Evolutionary conservation across 1,284 basidiomycete species (phyloP), one percentile per base, ranked within the genome.

Genomic region (Takashimella tepidaria): DNA sequence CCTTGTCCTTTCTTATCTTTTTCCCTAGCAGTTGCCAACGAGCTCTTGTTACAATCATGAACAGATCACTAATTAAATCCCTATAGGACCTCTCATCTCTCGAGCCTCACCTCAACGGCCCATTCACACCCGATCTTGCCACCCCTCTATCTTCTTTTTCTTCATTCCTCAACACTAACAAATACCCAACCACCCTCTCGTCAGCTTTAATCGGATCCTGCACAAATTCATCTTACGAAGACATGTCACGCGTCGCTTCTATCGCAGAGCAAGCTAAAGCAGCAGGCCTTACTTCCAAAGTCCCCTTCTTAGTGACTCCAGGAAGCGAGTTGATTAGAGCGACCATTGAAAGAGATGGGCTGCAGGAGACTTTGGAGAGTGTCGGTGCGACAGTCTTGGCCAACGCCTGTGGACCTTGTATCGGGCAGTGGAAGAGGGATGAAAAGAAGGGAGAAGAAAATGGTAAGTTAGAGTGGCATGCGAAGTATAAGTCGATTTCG

Each of bases 371-470:
- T 43, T 78, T 98, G 40, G 82, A 93, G 71, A 84, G 84, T 61
- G 89, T 97, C 47, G 95, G 95, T 26, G 69, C 66, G 22, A 82
- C 87, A 41, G 95, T 99, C 13, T 80, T 99, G 26, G 95, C 96
- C 12, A 99, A 99, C 73, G 96, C 96, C 1, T 98, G 96, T 66
- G 96, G 96, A 50, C 96, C 96, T 26, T 99, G 96, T 74, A 98
- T 98, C 64, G 96, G 96, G 41, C 96, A 98, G 78, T 99, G 96
- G 96, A 92, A 98, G 75, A 84, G 96, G 43, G 85, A 87, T 52
- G 92, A 93, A 61, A 85, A 87, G 67, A 84, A 90, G 71, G 87
- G 83, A 52, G 88, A 97, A 76, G 89, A 97, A 70, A 98, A 98
- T 70, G 89, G 89, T 88, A 41, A 51, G 79, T 72, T n/a, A 16